phyloP scores from a whole-genome alignment of 2,329 filamentous ascomycete genomes.

The Penicillium frequentans region DNA sequence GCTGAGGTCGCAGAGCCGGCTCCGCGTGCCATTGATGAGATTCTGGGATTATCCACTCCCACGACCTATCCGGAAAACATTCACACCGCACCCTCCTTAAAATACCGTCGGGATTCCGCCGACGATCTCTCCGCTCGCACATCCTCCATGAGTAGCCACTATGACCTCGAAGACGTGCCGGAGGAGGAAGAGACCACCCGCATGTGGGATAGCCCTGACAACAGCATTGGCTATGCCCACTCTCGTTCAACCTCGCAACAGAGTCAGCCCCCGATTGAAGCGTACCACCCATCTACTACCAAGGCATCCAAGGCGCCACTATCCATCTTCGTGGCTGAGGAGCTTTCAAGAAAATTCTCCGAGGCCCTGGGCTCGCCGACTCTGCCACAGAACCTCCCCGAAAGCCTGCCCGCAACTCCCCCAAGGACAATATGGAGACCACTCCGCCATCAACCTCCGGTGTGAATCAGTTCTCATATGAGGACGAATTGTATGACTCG shows the following conservation, averaged over 20 bases:
- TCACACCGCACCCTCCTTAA: constrained; percentile 33
- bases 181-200: constrained; percentile 46
- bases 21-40: constrained; percentile 42
- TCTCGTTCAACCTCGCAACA: constrained; percentile 22
- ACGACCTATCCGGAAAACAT: constrained; percentile 33
- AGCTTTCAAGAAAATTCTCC: constrained; percentile 42
- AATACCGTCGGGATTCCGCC: constrained; percentile 44
- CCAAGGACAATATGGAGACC: constrained; percentile 15
- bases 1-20: constrained; percentile 36
- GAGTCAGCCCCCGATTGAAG: constrained; percentile 9
- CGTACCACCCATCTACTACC: constrained; percentile 5
- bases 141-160: constrained; percentile 42
- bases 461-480: constrained; percentile 18
- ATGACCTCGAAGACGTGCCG: constrained; percentile 46
- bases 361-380: constrained; percentile 48
- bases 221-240: constrained; percentile 15
- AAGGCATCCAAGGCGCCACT: constrained; percentile 27
- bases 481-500: constrained; percentile 40
- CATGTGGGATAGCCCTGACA: constrained; percentile 32
- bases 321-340: constrained; percentile 32
- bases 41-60: constrained; percentile 35
- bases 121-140: constrained; percentile 40
- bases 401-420: constrained; percentile 4
- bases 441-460: constrained; percentile 14
- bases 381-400: constrained; percentile 28